Evolutionary conservation across 2,329 filamentous ascomycete species (phyloP).

Genomic region (Fusarium redolens): DNA sequence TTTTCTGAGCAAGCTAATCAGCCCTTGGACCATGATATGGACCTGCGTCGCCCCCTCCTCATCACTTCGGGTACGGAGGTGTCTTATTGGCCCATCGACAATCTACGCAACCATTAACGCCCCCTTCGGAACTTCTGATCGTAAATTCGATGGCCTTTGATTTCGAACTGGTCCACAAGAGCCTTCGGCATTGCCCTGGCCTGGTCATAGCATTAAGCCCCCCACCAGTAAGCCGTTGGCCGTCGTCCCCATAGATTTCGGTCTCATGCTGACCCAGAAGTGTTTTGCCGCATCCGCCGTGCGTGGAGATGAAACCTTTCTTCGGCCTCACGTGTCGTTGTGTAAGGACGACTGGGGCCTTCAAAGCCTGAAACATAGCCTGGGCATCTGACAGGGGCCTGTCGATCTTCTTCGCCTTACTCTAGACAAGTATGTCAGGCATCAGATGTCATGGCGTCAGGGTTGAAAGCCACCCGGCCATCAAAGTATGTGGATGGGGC

Average conservation of each 20-base stretch:
- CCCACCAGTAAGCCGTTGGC: conserved; percentile 26
- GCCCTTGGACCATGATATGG: conserved; percentile 28
- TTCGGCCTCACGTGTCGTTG: conserved; percentile 44
- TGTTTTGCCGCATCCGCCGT: conserved; percentile 43
- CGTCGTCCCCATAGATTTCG: conserved; percentile 25
- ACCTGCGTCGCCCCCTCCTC: conserved; percentile 34
- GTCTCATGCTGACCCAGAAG: conserved; percentile 30
- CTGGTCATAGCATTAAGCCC: conserved; percentile 24
- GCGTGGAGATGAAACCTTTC: conserved; percentile 45
- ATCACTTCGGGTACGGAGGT: conserved; percentile 46
- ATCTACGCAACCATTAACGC: conserved; percentile 36
- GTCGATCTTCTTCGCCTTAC: conserved; percentile 36
- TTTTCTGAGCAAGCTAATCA: conserved; percentile 26
- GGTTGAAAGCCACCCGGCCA: conserved; percentile 36
- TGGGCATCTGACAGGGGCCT: conserved; percentile 35
- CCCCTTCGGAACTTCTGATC: conserved; percentile 38
- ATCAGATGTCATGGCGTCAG: conserved; percentile 32
- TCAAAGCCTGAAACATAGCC: conserved; percentile 42
- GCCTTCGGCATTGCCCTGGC: conserved; percentile 26
- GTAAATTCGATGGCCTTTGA: conserved; percentile 31
- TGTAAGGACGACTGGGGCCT: conserved; percentile 34
- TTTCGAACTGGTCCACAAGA: conserved; percentile 33
- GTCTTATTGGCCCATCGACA: conserved; percentile 44
- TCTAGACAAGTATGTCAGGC: conserved; percentile 25
- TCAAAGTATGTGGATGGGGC: conserved; percentile 33